Evolutionary conservation across 768 basidiomycete species (phyloP).

Genomic region (Pleurotus tuber-regium): DNA sequence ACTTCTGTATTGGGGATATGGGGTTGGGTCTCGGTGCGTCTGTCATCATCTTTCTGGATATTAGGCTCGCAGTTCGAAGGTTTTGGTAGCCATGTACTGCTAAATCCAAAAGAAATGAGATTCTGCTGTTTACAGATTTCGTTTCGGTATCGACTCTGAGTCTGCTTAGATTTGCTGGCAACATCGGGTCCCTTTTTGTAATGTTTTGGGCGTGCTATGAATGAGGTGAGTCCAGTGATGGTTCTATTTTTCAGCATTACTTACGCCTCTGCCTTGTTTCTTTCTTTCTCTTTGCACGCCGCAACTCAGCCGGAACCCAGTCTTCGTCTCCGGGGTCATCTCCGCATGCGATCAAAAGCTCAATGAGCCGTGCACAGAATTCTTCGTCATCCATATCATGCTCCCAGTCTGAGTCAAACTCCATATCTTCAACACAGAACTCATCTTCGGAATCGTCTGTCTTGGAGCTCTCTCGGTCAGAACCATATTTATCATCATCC

Average conservation of each 20-base stretch:
- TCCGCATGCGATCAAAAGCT: not conserved
- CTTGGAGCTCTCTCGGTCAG: not conserved
- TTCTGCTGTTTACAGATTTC: not conserved
- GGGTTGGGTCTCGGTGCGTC: too few relatives aligned
- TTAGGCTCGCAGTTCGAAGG: too few relatives aligned
- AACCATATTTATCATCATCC: not conserved
- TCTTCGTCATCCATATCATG: not conserved
- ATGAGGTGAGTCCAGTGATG: too few relatives aligned
- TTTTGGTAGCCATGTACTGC: too few relatives aligned
- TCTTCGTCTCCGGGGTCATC: conserved; percentile 12
- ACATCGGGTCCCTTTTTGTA: conserved; percentile 14
- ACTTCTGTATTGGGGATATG: too few relatives aligned
- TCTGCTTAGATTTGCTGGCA: conserved; percentile 8
- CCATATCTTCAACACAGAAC: not conserved
- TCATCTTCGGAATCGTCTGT: not conserved
- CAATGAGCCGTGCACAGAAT: not conserved
- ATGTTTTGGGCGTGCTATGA: conserved; percentile 7
- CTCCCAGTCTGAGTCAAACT: not conserved
- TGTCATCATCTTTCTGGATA: too few relatives aligned
- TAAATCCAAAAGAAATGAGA: not conserved
- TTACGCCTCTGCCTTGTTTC: not conserved
- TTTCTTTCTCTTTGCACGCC: conserved; percentile 7
- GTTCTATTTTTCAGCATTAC: not conserved
- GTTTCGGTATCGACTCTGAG: not conserved
- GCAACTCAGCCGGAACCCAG: conserved; percentile 7